A percentile compares a stretch with the other conserved stretches of the same genome.
These are phyloP conservation scores for Brassica napus DNA, from an alignment of 345 rosid species.

Conservation along the genomic window DNA sequence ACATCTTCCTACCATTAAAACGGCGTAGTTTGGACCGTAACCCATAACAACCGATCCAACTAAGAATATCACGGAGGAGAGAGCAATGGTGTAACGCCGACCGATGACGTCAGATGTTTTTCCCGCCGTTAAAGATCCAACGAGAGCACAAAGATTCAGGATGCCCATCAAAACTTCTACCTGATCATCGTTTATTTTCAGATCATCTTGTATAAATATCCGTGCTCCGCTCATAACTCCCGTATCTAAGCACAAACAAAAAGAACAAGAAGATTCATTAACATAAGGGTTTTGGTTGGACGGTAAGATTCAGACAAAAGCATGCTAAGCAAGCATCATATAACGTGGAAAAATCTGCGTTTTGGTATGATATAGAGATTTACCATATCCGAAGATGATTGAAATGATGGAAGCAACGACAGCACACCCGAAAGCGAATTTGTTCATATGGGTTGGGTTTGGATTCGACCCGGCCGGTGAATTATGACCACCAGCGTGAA, in stretches of 20 bases:
- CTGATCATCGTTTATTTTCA: conserved; percentile 54
- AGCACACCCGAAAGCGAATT: conserved; percentile 63
- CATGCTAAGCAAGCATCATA: too few species aligned
- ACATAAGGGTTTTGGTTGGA: background rate
- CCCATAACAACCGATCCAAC: conserved; percentile 81
- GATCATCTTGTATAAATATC: conserved; percentile 75
- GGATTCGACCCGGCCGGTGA: background rate
- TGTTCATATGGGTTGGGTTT: conserved; percentile 45
- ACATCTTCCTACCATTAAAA: conserved; percentile 73
- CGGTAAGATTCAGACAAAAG: background rate
- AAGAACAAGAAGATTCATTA: background rate
- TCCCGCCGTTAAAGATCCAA: conserved; percentile 77
- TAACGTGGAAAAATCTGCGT: too few species aligned
- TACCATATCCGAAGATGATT: conserved; percentile 87
- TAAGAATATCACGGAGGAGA: conserved; percentile 65
- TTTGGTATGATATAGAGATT: background rate
- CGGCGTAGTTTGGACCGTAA: conserved; percentile 56
- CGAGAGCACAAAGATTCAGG: conserved; percentile 66
- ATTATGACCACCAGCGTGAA: conserved; percentile 24
- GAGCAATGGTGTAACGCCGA: conserved; percentile 72
- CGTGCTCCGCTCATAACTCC: conserved; percentile 97
- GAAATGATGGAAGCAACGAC: conserved; percentile 74
- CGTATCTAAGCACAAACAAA: conserved; percentile 54
- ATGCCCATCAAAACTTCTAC: conserved; percentile 71
- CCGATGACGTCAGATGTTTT: conserved; percentile 82